Base-by-base conservation (phyloP, 352 stramenopile species). In the Phytopythium montanum region DNA sequence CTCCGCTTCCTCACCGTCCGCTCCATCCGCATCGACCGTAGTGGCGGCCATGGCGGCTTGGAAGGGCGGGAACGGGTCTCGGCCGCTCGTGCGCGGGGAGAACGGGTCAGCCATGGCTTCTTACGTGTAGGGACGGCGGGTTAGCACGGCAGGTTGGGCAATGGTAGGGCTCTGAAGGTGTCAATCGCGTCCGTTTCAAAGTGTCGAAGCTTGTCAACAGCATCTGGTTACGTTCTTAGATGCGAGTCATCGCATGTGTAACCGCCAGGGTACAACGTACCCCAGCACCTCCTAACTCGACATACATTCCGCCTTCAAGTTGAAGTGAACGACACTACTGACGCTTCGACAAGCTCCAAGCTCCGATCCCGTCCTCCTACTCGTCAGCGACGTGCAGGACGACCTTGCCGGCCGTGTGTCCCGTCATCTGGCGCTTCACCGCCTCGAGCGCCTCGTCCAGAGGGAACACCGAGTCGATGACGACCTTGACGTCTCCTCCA, bases 321-420 rank as follows among this genome's bases (percentile, higher is more conserved):
- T n/a, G n/a, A n/a, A n/a, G n/a, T n/a, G n/a, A n/a, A n/a, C n/a
- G n/a, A n/a, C n/a, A n/a, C n/a, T n/a, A n/a, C n/a, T n/a, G n/a
- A n/a, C n/a, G n/a, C n/a, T n/a, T n/a, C n/a, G n/a, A n/a, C n/a
- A n/a, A n/a, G n/a, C n/a, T n/a, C n/a, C n/a, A n/a, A n/a, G n/a
- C n/a, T n/a, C n/a, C n/a, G n/a, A n/a, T n/a, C n/a, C n/a, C n/a
- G n/a, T n/a, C n/a, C n/a, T n/a, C n/a, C 16, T 44, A 44, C 38
- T 18, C 12, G 39, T 46, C 39, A 19, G 39, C 48, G 26, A 63
- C 59, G 23, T 66, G 41, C n/a, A 67, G 14, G 9, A 88, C 64
- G 26, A 90, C 73, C 59, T 92, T 92, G 58, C 82, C 80, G 38
- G 72, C 69, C 0, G 78, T 72, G n/a, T 76, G 77, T 31, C 70